These are phyloP conservation scores for Stylosanthes scabra DNA, from an alignment of 331 rosid species.

Conservation along the genomic window DNA sequence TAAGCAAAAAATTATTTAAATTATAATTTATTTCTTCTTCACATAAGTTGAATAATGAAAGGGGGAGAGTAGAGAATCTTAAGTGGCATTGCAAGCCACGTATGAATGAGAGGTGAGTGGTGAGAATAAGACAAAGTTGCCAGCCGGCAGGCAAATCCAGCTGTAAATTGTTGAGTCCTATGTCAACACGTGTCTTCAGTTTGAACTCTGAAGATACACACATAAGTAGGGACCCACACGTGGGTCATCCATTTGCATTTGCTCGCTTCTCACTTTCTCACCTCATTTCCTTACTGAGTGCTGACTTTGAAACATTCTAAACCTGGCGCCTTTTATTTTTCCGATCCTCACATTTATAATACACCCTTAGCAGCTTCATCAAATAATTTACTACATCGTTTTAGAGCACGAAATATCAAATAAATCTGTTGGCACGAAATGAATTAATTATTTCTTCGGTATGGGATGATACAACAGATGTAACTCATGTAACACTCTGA, in stretches of 20 bases:
- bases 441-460: too few species aligned
- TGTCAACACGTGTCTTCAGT: slow-evolving; percentile 42
- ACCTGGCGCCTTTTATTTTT: background rate
- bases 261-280: too few species aligned
- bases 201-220: background rate
- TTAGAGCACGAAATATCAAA: too few species aligned
- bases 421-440: too few species aligned
- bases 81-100: slow-evolving; percentile 39
- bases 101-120: background rate
- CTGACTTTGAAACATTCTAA: slow-evolving; percentile 19
- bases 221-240: background rate
- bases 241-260: background rate
- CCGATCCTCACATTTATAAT: background rate
- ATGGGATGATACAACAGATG: too few species aligned
- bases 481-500: too few species aligned
- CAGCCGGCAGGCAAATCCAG: slow-evolving; percentile 60
- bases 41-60: too few species aligned
- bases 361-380: too few species aligned
- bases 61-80: slow-evolving; percentile 25
- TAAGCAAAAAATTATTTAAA: too few species aligned
- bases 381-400: too few species aligned
- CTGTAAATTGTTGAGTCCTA: slow-evolving; percentile 5
- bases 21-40: too few species aligned
- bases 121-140: slow-evolving; percentile 42
- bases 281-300: background rate